Evolutionary conservation across 208 protist species (phyloP).

Genomic region (Crithidia bombi): DNA sequence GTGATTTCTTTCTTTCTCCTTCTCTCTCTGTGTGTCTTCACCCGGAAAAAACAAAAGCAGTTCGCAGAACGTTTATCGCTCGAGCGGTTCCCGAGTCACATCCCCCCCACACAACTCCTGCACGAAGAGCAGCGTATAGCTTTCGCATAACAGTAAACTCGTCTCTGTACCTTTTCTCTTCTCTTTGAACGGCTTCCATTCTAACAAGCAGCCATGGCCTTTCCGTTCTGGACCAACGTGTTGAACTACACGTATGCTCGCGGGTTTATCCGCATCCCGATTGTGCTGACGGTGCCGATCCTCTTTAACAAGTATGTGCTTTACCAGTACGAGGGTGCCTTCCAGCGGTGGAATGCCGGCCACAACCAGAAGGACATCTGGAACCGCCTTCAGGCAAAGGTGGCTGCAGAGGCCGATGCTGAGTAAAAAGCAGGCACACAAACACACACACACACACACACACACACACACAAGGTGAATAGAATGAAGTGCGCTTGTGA

Average conservation of each 20-base stretch:
- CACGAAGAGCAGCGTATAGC: too few species aligned
- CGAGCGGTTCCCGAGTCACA: too few species aligned
- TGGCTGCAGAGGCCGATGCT: slow-evolving; percentile 45
- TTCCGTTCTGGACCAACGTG: slow-evolving; percentile 83
- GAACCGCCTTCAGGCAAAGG: slow-evolving; percentile 84
- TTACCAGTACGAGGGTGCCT: slow-evolving; percentile 67
- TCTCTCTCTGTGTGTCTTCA: too few species aligned
- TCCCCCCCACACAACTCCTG: too few species aligned
- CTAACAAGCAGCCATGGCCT: slow-evolving; percentile 37
- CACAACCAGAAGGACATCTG: slow-evolving; percentile 89
- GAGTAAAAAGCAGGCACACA: slow-evolving; percentile 28
- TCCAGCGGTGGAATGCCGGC: slow-evolving; percentile 79
- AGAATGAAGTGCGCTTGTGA: too few species aligned
- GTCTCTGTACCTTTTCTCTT: too few species aligned
- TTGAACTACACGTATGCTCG: slow-evolving; percentile 85
- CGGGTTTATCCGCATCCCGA: slow-evolving; percentile 84
- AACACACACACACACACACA: slow-evolving; percentile 7
- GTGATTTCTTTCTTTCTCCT: too few species aligned
- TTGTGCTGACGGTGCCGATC: slow-evolving; percentile 76
- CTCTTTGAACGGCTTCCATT: too few species aligned
- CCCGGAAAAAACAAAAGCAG: too few species aligned
- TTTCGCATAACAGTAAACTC: too few species aligned
- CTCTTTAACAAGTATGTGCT: slow-evolving; percentile 88
- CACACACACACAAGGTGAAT: too few species aligned
- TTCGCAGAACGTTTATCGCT: too few species aligned